Percentiles rank a stretch among this genome's conserved stretches.
Evolutionary conservation across 164 flowering plant genomes (phyloP).

Genomic region (Sedum album): DNA sequence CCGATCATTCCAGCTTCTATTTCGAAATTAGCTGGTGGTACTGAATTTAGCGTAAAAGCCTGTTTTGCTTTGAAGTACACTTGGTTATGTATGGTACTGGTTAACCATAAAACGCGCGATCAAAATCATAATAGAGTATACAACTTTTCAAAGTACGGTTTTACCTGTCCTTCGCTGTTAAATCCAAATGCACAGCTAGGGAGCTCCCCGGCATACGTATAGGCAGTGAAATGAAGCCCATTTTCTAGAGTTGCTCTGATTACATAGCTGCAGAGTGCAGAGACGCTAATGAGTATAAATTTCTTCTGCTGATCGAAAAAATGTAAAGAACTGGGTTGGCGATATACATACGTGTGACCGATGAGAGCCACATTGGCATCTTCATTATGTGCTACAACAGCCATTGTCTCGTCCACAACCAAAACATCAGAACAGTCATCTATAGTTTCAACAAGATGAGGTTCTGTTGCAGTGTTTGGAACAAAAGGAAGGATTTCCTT

Average conservation of each 20-base stretch:
- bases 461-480: conserved; percentile 18
- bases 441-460: conserved; percentile 15
- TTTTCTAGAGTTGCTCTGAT: conserved; percentile 38
- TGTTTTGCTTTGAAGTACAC: conserved; percentile 11
- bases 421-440: conserved; percentile 78
- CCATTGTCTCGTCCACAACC: conserved; percentile 52
- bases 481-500: conserved; percentile 77
- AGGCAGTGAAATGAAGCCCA: conserved; percentile 58
- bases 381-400: conserved; percentile 76
- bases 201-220: conserved; percentile 88
- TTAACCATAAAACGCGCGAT: not conserved
- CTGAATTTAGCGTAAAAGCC: conserved; percentile 80
- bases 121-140: not conserved
- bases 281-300: not conserved
- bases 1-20: conserved; percentile 57
- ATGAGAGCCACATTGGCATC: conserved; percentile 71
- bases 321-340: not conserved
- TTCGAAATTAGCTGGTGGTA: conserved; percentile 62
- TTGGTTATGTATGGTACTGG: not conserved
- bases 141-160: not conserved
- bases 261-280: conserved; percentile 60
- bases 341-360: conserved; percentile 50
- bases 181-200: conserved; percentile 88
- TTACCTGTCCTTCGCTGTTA: conserved; percentile 70
- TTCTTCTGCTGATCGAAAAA: not conserved